A percentile compares a stretch with the other conserved stretches of the same genome.
These are phyloP conservation scores for Globisporangium mamillatum DNA, from an alignment of 352 stramenopile genomes.

Conservation along the genomic window DNA sequence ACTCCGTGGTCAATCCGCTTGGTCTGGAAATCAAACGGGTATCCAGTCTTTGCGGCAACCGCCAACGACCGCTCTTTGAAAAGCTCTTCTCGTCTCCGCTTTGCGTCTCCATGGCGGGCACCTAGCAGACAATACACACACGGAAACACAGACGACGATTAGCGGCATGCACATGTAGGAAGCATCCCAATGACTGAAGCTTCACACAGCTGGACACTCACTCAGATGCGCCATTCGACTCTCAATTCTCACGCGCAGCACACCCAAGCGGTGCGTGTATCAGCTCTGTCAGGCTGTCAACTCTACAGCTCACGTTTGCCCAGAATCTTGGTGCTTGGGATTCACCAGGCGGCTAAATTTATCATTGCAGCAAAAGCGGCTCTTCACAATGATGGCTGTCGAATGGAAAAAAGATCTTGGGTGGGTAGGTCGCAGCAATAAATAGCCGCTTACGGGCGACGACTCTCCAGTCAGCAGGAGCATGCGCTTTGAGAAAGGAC, in stretches of 20 bases:
- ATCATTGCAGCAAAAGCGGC: not conserved
- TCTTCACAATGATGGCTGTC: not conserved
- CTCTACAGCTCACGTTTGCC: not conserved
- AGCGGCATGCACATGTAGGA: not conserved
- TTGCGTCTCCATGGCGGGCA: conserved; percentile 53
- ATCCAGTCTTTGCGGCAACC: conserved; percentile 40
- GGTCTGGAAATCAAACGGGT: conserved; percentile 35
- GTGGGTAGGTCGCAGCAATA: not conserved
- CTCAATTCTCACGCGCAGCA: not conserved
- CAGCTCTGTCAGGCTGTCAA: not conserved
- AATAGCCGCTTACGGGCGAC: not conserved
- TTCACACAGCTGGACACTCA: not conserved
- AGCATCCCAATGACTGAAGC: not conserved
- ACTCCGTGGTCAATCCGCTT: conserved; percentile 9
- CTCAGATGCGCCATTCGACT: conserved; percentile 8
- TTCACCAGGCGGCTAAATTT: not conserved
- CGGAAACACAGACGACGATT: not conserved
- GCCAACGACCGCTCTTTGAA: conserved; percentile 43
- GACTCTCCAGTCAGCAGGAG: not conserved
- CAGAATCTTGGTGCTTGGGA: not conserved
- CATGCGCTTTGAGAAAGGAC: not conserved
- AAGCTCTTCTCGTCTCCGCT: conserved; percentile 42
- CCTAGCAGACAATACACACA: conserved; percentile 24
- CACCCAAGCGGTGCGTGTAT: not conserved
- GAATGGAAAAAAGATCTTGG: not conserved